Conservation (phyloP, 2,329 filamentous ascomycete species). For the Scedosporium apiospermum region DNA sequence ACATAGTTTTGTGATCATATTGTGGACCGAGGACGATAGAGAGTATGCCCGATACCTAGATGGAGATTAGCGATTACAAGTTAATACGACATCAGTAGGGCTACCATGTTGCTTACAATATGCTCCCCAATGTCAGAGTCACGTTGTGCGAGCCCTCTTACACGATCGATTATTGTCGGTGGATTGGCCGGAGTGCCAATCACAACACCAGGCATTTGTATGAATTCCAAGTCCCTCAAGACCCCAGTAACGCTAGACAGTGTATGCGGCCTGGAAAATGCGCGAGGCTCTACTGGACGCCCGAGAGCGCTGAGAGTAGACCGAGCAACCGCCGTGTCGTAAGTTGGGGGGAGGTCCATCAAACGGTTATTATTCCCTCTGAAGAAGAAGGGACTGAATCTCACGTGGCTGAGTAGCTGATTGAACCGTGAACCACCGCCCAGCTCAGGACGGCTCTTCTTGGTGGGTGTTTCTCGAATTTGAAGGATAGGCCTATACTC, state of each 20-base stretch:
- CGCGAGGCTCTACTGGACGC: background rate
- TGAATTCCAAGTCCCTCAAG: slow-evolving; percentile 6
- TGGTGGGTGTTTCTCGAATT: background rate
- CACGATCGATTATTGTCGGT: slow-evolving; percentile 3
- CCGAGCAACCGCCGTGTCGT: slow-evolving; percentile 3
- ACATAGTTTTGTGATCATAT: slow-evolving; percentile 7
- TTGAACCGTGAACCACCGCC: slow-evolving; percentile 2
- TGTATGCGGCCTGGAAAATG: background rate
- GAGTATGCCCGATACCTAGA: slow-evolving; percentile 8
- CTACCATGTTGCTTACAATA: slow-evolving; percentile 3
- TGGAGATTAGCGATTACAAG: background rate
- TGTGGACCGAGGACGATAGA: slow-evolving; percentile 2
- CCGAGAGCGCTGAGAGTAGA: background rate
- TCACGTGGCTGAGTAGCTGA: slow-evolving; percentile 1
- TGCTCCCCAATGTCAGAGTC: slow-evolving; percentile 5
- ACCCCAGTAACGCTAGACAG: background rate
- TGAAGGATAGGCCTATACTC: background rate
- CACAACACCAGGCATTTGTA: background rate
- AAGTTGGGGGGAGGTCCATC: slow-evolving; percentile 2
- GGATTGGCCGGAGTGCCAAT: background rate
- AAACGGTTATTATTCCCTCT: background rate
- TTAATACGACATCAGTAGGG: background rate
- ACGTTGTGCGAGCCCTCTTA: slow-evolving; percentile 1
- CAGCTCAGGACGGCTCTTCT: background rate
- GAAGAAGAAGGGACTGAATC: slow-evolving; percentile 5